Base-by-base conservation (phyloP, 2,329 filamentous ascomycete genomes). In the Fusarium sp. region DNA sequence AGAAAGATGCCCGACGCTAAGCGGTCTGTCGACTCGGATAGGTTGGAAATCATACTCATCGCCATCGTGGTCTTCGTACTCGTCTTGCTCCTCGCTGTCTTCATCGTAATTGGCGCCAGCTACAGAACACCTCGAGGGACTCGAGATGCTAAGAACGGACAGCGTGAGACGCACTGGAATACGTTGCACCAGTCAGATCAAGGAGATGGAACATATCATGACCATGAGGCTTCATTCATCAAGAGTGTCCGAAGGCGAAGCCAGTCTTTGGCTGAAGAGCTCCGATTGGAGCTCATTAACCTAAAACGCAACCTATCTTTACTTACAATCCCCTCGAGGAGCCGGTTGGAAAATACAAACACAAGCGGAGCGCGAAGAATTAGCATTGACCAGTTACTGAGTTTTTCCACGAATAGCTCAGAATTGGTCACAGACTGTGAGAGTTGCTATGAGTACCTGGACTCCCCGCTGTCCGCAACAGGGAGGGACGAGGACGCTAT, bases 11-110 rank as follows among this genome's bases (percentile, higher is more conserved):
- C 77, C 52, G 61, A 79, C 54, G 38, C 58, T 48, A 63, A 68
- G 30, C 75, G 67, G 36, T 74, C 76, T 39, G 45, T 79, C 47
- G 78, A 81, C n/a, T 70, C 78, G 39, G 78, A 71, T 61, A 77
- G 77, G 48, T 63, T 81, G 41, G 81, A 84, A 70, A 82, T 84
- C 50, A 57, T 80, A 42, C 70, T 83, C 32, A 70, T 84, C 32
- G 81, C 82, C 18, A 64, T 77, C 20, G 78, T 77, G 18, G 78
- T 81, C 50, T 70, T 84, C 41, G 47, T 81, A 22, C 77, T 84
- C 32, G 81, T 83, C 22, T 74, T 72, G 22, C 68, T 81, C 12
- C 74, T 84, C 22, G 77, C 76, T 28, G 65, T 81, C n/a, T 59
- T 83, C 30, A 76, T 83, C 44, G 78, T 80, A 48, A 68, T 80